Base-by-base conservation (phyloP, 2,329 filamentous ascomycete species). In the Beauveria bassiana region DNA sequence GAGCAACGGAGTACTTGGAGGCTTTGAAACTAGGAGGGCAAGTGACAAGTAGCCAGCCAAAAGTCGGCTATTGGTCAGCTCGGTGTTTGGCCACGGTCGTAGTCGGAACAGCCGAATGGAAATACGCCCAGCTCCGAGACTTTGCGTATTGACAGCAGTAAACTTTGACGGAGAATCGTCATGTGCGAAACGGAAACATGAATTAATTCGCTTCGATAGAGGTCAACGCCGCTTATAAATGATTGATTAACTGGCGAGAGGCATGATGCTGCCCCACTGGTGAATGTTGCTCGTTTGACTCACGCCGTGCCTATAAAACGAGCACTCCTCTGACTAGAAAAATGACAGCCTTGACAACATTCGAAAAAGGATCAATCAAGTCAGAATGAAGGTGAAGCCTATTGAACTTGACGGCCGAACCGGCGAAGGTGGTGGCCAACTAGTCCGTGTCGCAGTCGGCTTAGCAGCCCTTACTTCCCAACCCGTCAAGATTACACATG, bases 361-460 rank as follows among this genome's bases (percentile, higher is more conserved):
- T 40, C 8, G 12, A n/a, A n/a, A n/a, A 20, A 22, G 10, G 16
- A 7, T 1, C 8, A 7, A 28, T 45, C 5, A 5, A 45, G 5
- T 7, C 3, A 24, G 24, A 45, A 62, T 51, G 62, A 60, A 61
- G 54, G 69, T 70, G 66, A 76, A 73, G 47, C 63, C 69, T 8
- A 76, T 85, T 26, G 73, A 77, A 58, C 70, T 87, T 2, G 83
- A 86, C 65, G 85, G 84, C 18, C 72, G 77, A 14, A 82, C 78
- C 0, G 84, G 84, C 1, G 84, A 87, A 68, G 85, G 85, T 5
- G 85, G 84, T 4, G 85, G 85, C 2, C 85, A 88, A 65, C 71
- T 87, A 0, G 79, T 87, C 0, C 74, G 85, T 49, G 73, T 86
- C 1, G 83, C 84, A 2, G 75, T 83, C 42, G 77, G 77, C 1